Conservation (phyloP, 192 early-diverging fungal species). For the Jimgerdemannia flammicorona region DNA sequence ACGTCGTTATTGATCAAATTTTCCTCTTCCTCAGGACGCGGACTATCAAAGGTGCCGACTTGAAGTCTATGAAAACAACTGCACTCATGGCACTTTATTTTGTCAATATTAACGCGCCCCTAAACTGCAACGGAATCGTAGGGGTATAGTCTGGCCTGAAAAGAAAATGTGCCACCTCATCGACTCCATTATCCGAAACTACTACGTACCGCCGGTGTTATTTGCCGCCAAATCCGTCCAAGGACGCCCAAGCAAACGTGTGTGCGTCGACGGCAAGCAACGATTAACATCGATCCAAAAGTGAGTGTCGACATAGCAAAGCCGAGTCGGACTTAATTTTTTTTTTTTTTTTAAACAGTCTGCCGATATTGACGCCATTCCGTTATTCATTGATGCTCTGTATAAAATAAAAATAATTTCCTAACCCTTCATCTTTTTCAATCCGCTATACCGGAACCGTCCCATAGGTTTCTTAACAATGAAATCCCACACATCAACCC, state of each 20-base stretch:
- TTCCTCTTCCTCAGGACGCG: not conserved
- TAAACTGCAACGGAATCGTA: not conserved
- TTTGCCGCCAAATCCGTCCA: constrained; percentile 12
- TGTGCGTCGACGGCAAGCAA: constrained; percentile 30
- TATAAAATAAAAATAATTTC: no score
- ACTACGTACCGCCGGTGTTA: constrained; percentile 25
- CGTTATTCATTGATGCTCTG: no score
- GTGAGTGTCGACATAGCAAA: constrained; percentile 5
- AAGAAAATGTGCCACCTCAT: constrained; percentile 13
- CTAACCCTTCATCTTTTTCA: not conserved
- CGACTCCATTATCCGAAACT: constrained; percentile 26
- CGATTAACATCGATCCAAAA: constrained; percentile 24
- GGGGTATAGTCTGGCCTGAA: constrained; percentile 5
- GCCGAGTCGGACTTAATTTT: no score
- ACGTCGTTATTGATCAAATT: not conserved
- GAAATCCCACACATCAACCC: constrained; percentile 22
- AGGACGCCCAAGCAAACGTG: constrained; percentile 8
- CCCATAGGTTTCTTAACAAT: constrained; percentile 21
- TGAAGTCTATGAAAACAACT: not conserved
- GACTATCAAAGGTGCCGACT: not conserved
- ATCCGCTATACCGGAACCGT: not conserved
- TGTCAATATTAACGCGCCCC: not conserved
- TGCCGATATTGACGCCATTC: no score
- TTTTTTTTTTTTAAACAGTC: no score
- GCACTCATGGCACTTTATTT: not conserved